phyloP scores from a whole-genome alignment of 768 basidiomycete species.

The Tylopilus rubrobrunneus region DNA sequence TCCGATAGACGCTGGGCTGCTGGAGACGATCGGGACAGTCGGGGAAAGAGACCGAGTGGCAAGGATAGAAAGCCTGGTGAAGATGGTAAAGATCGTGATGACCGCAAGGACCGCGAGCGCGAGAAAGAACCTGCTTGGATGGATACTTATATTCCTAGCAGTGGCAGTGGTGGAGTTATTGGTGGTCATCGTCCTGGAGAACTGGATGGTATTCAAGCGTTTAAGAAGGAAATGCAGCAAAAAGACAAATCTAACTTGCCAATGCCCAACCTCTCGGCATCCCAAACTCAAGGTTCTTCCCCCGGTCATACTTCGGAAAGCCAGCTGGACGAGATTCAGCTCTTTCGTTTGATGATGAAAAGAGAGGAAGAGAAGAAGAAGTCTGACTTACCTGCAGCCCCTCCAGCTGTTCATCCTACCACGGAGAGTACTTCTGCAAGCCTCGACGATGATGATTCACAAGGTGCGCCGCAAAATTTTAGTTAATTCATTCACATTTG shows the following conservation, averaged over 20 bases:
- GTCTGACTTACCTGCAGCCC: slow-evolving; percentile 18
- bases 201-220: slow-evolving; percentile 80
- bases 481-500: slow-evolving; percentile 10
- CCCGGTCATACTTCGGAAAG: slow-evolving; percentile 25
- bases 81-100: slow-evolving; percentile 47
- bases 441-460: slow-evolving; percentile 8
- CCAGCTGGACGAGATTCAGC: slow-evolving; percentile 75
- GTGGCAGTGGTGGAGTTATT: slow-evolving; percentile 54
- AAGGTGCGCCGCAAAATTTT: slow-evolving; percentile 18
- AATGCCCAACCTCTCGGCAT: slow-evolving; percentile 1
- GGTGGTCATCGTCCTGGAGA: slow-evolving; percentile 62
- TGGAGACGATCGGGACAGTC: slow-evolving; percentile 67
- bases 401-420: not conserved
- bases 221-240: slow-evolving; percentile 82
- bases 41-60: slow-evolving; percentile 53
- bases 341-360: slow-evolving; percentile 83
- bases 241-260: slow-evolving; percentile 51
- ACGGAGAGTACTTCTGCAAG: slow-evolving; percentile 11
- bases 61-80: slow-evolving; percentile 56
- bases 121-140: slow-evolving; percentile 94
- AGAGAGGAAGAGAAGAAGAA: slow-evolving; percentile 57
- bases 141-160: slow-evolving; percentile 77
- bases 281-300: slow-evolving; percentile 23
- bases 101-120: slow-evolving; percentile 48
- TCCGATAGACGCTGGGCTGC: slow-evolving; percentile 48